phyloP scores from a whole-genome alignment of 768 basidiomycete species.

The Russula compacta region DNA sequence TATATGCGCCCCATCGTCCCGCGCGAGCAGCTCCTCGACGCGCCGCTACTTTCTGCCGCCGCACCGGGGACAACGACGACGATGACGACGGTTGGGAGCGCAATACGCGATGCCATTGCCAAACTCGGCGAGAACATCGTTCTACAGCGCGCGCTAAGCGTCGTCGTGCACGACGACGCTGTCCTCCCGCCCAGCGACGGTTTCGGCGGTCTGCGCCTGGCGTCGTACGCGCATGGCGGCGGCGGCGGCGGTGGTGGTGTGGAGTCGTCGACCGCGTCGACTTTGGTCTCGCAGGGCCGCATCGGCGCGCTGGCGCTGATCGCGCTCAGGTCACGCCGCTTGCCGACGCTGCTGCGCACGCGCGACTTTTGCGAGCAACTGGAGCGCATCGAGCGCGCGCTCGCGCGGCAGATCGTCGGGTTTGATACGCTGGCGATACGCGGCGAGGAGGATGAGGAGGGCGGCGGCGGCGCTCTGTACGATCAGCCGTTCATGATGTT shows the following conservation, averaged over 20 bases:
- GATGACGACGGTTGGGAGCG: constrained; percentile 41
- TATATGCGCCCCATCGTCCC: constrained; percentile 44
- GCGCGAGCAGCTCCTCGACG: constrained; percentile 45
- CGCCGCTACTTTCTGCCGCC: constrained; percentile 52
- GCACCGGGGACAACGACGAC: not conserved
- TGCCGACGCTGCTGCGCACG: constrained; percentile 1
- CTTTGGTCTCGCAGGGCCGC: constrained; percentile 9
- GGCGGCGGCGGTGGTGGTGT: too few species aligned
- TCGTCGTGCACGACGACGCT: constrained; percentile 19
- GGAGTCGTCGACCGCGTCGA: too few species aligned
- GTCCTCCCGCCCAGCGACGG: constrained; percentile 18
- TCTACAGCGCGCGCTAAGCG: constrained; percentile 44
- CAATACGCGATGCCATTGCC: constrained; percentile 62
- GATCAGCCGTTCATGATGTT: constrained; percentile 20
- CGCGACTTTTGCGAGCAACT: constrained; percentile 12
- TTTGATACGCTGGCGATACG: constrained; percentile 16
- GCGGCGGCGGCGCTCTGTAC: constrained; percentile 15
- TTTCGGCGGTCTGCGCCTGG: constrained; percentile 13
- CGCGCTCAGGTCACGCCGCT: constrained; percentile 16
- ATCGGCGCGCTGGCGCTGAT: constrained; percentile 16
- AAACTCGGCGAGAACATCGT: constrained; percentile 65
- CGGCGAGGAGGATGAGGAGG: constrained; percentile 5
- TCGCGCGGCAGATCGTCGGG: constrained; percentile 19
- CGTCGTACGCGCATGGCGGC: constrained; percentile 18
- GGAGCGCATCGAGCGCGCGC: constrained; percentile 16